Base-by-base conservation (phyloP, 1,139 yeast genomes). In the Zhuliangozyma blackwelliae region DNA sequence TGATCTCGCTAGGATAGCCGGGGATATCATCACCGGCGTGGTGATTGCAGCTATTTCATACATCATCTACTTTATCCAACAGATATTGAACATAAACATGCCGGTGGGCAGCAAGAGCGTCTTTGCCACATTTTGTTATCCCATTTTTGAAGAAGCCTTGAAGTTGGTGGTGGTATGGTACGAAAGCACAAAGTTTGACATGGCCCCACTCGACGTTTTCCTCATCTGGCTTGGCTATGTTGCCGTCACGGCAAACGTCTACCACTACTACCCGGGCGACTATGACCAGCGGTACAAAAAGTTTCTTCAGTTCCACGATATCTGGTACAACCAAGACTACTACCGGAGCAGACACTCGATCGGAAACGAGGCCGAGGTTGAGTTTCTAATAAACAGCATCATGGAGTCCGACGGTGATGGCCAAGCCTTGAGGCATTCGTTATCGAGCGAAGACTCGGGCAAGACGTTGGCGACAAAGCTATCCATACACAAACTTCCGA, bases 391-490 rank as follows among this genome's bases (percentile, higher is more conserved):
- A 9, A 22, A 28, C 20, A 39, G 29, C 28, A 32, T 41, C 10
- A 16, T 25, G 11, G 33, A 34, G 16, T 22, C 23, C 9, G 9
- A 22, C 9, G 10, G 10, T 7, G 10, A 22, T 7, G 10, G 20
- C 25, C 10, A 29, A 16, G 19, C 21, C 12, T 31, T 32, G 7
- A 36, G 48, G 38, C 33, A 35, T 11, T 46, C 48, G 6, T 29
- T 40, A 5, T 35, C 38, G n/a, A 42, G 48, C 26, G 35, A 29
- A 7, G 40, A 42, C 25, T 47, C 50, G 3, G 40, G 29, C 25
- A 36, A 37, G 11, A 47, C 50, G 6, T 34, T 44, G n/a, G 26
- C 31, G 19, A 33, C 34, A 28, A 45, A 44, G 26, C 16, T 37
- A 7, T 40, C 48, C 5, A 26, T 35, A 5, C 38, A 37, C 29